Conservation (phyloP, 2,329 filamentous ascomycete genomes). For the Reticulascus tulasneorum region DNA sequence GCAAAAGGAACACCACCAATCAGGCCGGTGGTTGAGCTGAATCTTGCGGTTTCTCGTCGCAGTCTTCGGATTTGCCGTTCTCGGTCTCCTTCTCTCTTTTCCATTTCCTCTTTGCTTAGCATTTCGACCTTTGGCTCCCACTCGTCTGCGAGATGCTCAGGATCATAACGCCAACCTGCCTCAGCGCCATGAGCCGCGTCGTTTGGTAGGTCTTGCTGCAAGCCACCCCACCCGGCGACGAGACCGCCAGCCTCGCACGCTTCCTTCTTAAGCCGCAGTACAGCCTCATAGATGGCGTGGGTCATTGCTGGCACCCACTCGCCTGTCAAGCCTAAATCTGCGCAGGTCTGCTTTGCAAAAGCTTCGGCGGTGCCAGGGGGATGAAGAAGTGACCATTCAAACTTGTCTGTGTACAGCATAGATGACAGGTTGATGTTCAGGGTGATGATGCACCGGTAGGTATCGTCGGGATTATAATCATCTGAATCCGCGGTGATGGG, state of each 20-base stretch:
- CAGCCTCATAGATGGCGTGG: conserved; percentile 95
- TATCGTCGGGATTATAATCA: conserved; percentile 85
- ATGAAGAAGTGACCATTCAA: conserved; percentile 94
- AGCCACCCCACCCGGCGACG: conserved; percentile 65
- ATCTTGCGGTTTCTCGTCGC: conserved; percentile 85
- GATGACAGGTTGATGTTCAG: conserved; percentile 90
- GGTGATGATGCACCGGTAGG: conserved; percentile 87
- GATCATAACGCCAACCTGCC: conserved; percentile 93
- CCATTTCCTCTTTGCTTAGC: conserved; percentile 92
- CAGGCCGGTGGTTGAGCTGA: conserved; percentile 82
- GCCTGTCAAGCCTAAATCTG: conserved; percentile 80
- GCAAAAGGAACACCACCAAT: conserved; percentile 66
- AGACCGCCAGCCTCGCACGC: conserved; percentile 88
- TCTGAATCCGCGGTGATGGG: conserved; percentile 62
- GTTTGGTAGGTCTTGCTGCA: conserved; percentile 70
- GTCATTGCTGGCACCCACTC: conserved; percentile 95
- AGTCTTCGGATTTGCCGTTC: conserved; percentile 86
- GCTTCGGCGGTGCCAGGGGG: conserved; percentile 87
- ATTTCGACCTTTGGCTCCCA: conserved; percentile 81
- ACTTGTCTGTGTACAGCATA: conserved; percentile 91
- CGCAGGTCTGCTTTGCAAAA: conserved; percentile 89
- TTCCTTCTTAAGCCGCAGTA: conserved; percentile 90
- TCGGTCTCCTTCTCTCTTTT: conserved; percentile 91
- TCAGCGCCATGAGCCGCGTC: conserved; percentile 78
- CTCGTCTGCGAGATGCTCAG: conserved; percentile 78